Conservation (phyloP, 2,329 filamentous ascomycete species). For the Sordariomycetes sp. region DNA sequence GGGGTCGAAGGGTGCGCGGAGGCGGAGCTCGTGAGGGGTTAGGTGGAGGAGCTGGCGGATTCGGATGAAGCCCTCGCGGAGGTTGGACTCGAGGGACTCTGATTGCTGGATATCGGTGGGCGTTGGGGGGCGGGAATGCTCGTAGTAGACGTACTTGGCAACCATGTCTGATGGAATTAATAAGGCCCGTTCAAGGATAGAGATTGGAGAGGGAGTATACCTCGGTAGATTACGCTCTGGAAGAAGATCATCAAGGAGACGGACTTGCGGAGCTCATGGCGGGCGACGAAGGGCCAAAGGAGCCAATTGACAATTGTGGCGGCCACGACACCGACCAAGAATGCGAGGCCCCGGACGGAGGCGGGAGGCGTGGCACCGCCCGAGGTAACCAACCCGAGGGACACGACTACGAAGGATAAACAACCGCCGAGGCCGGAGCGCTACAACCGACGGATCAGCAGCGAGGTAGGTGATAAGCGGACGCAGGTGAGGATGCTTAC, state of each 20-base stretch:
- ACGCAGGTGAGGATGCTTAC: constrained; percentile 15
- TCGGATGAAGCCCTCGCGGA: constrained; percentile 46
- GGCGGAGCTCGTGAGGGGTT: constrained; percentile 41
- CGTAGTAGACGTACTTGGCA: constrained; percentile 45
- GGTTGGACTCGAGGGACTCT: constrained; percentile 42
- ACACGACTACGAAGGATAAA: constrained; percentile 41
- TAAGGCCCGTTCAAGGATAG: background rate
- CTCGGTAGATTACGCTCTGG: constrained; percentile 41
- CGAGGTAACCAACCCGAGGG: constrained; percentile 24
- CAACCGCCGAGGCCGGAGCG: constrained; percentile 45
- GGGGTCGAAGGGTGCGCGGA: constrained; percentile 42
- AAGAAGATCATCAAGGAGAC: constrained; percentile 44
- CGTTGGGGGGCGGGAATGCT: constrained; percentile 36
- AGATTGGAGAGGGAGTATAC: constrained; percentile 13
- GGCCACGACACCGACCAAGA: constrained; percentile 38
- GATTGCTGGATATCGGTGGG: constrained; percentile 35
- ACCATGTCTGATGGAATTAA: constrained; percentile 25
- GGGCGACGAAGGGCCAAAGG: constrained; percentile 47
- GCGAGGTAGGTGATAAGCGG: background rate
- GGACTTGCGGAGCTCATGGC: constrained; percentile 42
- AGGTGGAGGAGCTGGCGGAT: constrained; percentile 31
- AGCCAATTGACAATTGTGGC: constrained; percentile 45
- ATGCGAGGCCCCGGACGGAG: constrained; percentile 32
- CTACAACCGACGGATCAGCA: constrained; percentile 13
- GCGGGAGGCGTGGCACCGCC: constrained; percentile 20